Evolutionary conservation across 169 alveolate genomes (phyloP), one percentile per base, ranked within the genome.

Genomic region (Cryptosporidium meleagridis): DNA sequence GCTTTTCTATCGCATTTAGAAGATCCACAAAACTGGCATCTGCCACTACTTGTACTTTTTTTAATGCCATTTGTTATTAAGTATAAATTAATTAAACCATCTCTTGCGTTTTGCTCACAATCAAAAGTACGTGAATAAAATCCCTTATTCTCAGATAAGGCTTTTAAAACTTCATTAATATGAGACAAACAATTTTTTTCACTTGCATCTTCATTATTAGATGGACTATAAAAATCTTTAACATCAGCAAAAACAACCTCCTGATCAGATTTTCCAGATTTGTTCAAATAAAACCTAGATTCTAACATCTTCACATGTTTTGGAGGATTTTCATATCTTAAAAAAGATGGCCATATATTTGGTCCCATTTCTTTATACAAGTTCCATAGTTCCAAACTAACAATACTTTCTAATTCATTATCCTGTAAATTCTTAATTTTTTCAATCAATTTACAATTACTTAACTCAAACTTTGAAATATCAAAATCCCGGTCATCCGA

Each of bases 251-350:
- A 62, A 61, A 62, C 75, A 10, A 65, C 45, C 6, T 21, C 26
- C 21, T 58, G 41, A 16, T 29, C 75, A 1, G 89, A 23, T 62
- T 39, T 39, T 9, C 26, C 52, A 26, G 67, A 45, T 18, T 44
- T 39, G 23, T 29, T 31, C 39, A 45, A 21, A 29, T 41, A 80
- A 80, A 80, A 80, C 41, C 89, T 59, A 6, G 89, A 80, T 41
- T 80, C 89, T 33, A 39, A 31, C 45, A 67, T 80, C n/a, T 65
- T 80, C 33, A 65, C 44, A 65, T 65, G 80, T 23, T 29, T 37
- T 65, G 89, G 89, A 0, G 89, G 89, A 62, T 80, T 80, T n/a
- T 80, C 89, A n/a, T 80, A 80, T 41, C 89, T 59, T 44, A 80
- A 44, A 41, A 61, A 80, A 23, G 89, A 80, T n/a, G 89, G 89